phyloP scores from a whole-genome alignment of 2,329 filamentous ascomycete species.

The Cylindrodendrum hubeiense region DNA sequence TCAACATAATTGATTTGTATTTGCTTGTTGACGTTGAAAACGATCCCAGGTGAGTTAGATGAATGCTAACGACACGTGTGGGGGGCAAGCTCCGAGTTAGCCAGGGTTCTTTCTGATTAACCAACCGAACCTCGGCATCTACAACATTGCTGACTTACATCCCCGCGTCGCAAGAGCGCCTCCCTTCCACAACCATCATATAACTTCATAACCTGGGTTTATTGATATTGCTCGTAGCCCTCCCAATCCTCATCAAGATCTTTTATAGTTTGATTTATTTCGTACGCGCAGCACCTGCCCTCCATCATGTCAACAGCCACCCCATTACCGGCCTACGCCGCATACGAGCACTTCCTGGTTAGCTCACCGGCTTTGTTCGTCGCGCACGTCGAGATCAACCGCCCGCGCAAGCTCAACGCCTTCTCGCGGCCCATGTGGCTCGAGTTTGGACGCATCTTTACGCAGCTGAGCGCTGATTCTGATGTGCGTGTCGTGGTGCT shows the following conservation, averaged over 20 bases:
- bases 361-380: slow-evolving; percentile 79
- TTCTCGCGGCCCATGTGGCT: slow-evolving; percentile 90
- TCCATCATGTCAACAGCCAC: slow-evolving; percentile 39
- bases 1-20: not conserved
- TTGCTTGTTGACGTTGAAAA: not conserved
- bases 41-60: not conserved
- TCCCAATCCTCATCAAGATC: not conserved
- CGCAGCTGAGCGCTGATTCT: slow-evolving; percentile 76
- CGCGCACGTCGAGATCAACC: slow-evolving; percentile 93
- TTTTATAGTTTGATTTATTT: too few relatives aligned
- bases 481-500: slow-evolving; percentile 83
- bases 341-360: slow-evolving; percentile 78
- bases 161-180: slow-evolving; percentile 5
- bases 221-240: not conserved
- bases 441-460: slow-evolving; percentile 81
- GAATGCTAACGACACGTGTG: not conserved
- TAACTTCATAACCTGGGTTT: not conserved
- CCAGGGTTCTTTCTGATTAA: slow-evolving; percentile 21
- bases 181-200: not conserved
- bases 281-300: not conserved
- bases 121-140: slow-evolving; percentile 43
- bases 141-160: slow-evolving; percentile 10
- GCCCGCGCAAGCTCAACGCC: slow-evolving; percentile 87
- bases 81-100: slow-evolving; percentile 20
- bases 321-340: slow-evolving; percentile 53